A percentile compares a stretch with the other conserved stretches of the same genome.
phyloP scores from a whole-genome alignment of 2,329 filamentous ascomycete genomes.

The Mycosphaerelloides madeirae region DNA sequence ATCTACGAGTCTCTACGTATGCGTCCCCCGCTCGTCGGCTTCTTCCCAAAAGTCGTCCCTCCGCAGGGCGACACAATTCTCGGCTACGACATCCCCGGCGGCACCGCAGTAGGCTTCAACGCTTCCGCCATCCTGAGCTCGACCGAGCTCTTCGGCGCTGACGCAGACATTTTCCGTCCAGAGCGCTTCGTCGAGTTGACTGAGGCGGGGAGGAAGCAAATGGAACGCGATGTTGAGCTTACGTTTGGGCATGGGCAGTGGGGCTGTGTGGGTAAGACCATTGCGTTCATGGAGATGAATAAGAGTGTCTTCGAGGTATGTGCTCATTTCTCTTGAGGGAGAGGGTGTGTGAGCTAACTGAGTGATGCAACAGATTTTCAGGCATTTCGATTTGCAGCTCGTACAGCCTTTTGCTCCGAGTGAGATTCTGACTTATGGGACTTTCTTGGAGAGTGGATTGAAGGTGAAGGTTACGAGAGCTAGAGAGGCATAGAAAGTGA shows the following conservation, averaged over 20 bases:
- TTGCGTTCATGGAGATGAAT: conserved; percentile 5
- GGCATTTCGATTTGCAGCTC: too few species aligned
- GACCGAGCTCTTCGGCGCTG: conserved; percentile 27
- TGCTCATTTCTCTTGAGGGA: too few species aligned
- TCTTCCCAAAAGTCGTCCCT: conserved; percentile 36
- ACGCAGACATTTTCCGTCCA: conserved; percentile 32
- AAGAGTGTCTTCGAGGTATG: conserved; percentile 5
- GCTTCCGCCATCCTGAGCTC: conserved; percentile 31
- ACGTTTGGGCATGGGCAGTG: conserved; percentile 4
- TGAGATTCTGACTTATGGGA: too few species aligned
- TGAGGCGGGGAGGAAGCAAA: conserved; percentile 1
- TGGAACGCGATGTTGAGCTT: conserved; percentile 3
- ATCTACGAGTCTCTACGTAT: conserved; percentile 42
- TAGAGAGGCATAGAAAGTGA: too few species aligned
- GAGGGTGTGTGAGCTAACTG: too few species aligned
- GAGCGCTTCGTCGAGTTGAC: conserved; percentile 29
- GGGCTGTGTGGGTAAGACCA: conserved; percentile 4
- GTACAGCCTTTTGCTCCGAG: too few species aligned
- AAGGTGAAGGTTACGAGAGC: too few species aligned
- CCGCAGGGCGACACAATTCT: conserved; percentile 34
- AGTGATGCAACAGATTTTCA: too few species aligned
- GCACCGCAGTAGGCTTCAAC: conserved; percentile 27
- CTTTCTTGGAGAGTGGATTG: too few species aligned
- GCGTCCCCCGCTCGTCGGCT: conserved; percentile 40
- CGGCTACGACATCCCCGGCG: conserved; percentile 30